These are phyloP conservation scores for Trichocladium antarcticum DNA, from an alignment of 495 filamentous ascomycete species.

Conservation along the genomic window DNA sequence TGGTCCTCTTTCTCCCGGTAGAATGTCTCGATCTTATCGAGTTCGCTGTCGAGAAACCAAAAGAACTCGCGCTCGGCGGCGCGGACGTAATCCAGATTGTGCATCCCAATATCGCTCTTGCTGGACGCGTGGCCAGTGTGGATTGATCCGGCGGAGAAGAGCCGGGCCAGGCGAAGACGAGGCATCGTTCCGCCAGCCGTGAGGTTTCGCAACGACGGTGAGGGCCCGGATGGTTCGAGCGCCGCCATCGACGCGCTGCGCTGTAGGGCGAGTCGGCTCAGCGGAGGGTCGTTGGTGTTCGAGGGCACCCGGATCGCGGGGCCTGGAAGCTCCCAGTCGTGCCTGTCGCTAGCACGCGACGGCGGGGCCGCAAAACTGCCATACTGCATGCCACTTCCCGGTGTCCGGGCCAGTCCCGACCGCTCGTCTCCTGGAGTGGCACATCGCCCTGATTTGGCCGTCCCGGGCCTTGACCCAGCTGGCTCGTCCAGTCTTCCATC, in stretches of 20 bases:
- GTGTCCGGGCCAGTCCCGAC: slow-evolving; percentile 24
- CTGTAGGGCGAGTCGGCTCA: slow-evolving; percentile 9
- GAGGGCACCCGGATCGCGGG: slow-evolving; percentile 55
- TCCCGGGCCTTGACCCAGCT: neutral
- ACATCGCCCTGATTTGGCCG: neutral
- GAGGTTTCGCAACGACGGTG: slow-evolving; percentile 9
- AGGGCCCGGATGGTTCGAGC: slow-evolving; percentile 4
- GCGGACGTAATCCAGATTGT: slow-evolving; percentile 38
- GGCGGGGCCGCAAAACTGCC: slow-evolving; percentile 66
- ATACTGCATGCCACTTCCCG: slow-evolving; percentile 42
- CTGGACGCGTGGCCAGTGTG: slow-evolving; percentile 13
- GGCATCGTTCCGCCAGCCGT: slow-evolving; percentile 12
- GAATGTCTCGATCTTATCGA: slow-evolving; percentile 78
- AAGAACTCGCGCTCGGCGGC: slow-evolving; percentile 66
- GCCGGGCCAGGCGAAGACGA: slow-evolving; percentile 16
- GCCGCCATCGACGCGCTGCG: slow-evolving; percentile 20
- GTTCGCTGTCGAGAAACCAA: slow-evolving; percentile 60
- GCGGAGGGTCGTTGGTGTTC: slow-evolving; percentile 20
- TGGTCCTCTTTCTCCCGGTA: slow-evolving; percentile 75
- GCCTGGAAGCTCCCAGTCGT: slow-evolving; percentile 54
- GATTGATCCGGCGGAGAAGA: slow-evolving; percentile 21
- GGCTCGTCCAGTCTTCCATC: neutral
- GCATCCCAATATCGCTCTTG: slow-evolving; percentile 22
- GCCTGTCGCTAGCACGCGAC: slow-evolving; percentile 35
- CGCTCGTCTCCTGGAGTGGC: slow-evolving; percentile 19